Percentiles rank a stretch among this genome's conserved stretches.
phyloP scores from a whole-genome alignment of 2,329 filamentous ascomycete species.

The Chaetomium strumarium region DNA sequence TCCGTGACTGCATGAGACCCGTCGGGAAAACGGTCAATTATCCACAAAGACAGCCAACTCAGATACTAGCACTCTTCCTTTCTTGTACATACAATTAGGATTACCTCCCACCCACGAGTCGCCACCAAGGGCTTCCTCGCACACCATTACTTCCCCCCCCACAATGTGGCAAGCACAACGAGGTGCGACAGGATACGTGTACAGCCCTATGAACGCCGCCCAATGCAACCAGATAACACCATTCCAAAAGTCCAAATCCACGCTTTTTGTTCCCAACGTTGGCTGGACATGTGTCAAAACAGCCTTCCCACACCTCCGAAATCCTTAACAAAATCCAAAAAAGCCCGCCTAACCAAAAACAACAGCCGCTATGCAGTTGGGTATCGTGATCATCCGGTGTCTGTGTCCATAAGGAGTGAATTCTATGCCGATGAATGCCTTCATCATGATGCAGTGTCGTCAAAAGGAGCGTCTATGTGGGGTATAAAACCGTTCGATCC shows the following conservation, averaged over 20 bases:
- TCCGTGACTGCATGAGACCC: background rate
- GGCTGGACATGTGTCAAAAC: no score
- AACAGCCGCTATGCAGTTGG: slow-evolving; percentile 54
- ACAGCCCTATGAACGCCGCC: slow-evolving; percentile 15
- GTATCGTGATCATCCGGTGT: slow-evolving; percentile 36
- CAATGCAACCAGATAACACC: slow-evolving; percentile 16
- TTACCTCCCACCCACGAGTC: background rate
- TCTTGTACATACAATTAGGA: slow-evolving; percentile 6
- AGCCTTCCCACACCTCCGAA: background rate
- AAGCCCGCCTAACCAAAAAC: slow-evolving; percentile 29
- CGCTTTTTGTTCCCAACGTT: background rate
- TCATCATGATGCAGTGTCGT: slow-evolving; percentile 33
- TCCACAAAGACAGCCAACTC: background rate
- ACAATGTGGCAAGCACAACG: background rate
- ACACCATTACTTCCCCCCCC: background rate
- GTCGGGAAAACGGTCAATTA: background rate
- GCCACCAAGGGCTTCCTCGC: background rate
- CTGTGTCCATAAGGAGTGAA: slow-evolving; percentile 38
- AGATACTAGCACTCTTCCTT: background rate
- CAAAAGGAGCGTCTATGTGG: slow-evolving; percentile 26
- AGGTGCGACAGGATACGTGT: background rate
- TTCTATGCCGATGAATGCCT: slow-evolving; percentile 32
- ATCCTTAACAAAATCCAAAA: slow-evolving; percentile 21
- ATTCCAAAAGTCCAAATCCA: background rate
- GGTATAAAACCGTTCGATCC: slow-evolving; percentile 17